Conservation (phyloP, 768 basidiomycete genomes). For the Dendrothele bispora region DNA sequence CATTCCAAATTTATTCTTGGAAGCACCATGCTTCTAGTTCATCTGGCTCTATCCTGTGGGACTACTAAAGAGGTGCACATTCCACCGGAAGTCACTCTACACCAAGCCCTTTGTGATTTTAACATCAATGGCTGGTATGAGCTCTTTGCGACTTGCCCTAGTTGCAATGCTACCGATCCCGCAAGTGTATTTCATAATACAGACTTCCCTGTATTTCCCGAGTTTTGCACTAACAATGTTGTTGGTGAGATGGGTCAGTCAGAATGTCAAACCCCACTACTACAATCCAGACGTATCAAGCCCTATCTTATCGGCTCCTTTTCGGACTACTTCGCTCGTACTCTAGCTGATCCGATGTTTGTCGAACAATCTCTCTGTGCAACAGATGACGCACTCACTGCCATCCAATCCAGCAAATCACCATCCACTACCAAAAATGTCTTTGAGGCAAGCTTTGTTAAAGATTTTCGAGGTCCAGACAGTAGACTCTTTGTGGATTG, state of each 20-base stretch:
- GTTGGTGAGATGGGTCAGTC: neutral
- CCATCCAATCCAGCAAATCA: neutral
- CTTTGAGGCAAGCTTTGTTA: constrained; percentile 25
- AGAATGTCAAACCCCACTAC: neutral
- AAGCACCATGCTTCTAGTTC: constrained; percentile 1
- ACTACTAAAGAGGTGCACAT: neutral
- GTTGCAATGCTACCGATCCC: neutral
- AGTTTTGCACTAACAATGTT: neutral
- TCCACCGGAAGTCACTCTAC: neutral
- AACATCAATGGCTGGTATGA: neutral
- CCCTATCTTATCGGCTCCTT: constrained; percentile 15
- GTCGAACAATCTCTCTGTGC: no score
- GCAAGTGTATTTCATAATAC: neutral
- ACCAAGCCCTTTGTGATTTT: neutral
- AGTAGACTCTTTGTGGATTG: constrained; percentile 19
- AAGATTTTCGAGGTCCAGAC: no score
- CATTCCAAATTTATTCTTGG: constrained; percentile 14
- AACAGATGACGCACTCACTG: constrained; percentile 12
- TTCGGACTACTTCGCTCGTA: constrained; percentile 17
- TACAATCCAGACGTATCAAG: constrained; percentile 5
- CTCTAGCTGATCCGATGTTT: constrained; percentile 14
- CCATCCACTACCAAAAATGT: constrained; percentile 10
- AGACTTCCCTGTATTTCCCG: constrained; percentile 2
- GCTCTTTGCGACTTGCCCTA: neutral
- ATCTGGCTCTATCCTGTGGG: constrained; percentile 1